Percentiles rank a stretch among this genome's conserved stretches.
These are phyloP conservation scores for Simplicillium sp. DNA, from an alignment of 2,329 filamentous ascomycete genomes.

Conservation along the genomic window DNA sequence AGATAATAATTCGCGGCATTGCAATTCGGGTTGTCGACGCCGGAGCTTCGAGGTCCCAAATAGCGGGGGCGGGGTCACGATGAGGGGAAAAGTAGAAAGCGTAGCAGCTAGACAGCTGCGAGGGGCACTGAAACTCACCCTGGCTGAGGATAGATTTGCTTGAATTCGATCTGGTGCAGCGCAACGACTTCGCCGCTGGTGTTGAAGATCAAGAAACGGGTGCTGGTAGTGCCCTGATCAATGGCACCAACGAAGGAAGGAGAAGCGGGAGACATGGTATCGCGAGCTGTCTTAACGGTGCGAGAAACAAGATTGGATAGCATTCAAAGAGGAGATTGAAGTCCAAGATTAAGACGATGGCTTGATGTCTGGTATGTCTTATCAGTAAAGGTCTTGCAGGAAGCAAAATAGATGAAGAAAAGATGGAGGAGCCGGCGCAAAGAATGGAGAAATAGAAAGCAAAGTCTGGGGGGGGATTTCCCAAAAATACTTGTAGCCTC, in stretches of 20 bases:
- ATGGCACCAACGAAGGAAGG: conserved; percentile 61
- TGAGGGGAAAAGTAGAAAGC: neutral
- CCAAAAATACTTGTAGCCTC: conserved; percentile 5
- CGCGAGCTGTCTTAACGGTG: conserved; percentile 10
- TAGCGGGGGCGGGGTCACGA: neutral
- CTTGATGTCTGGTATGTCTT: conserved; percentile 7
- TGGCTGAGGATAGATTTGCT: conserved; percentile 63
- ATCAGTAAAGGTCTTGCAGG: conserved; percentile 3
- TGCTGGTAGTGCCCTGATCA: conserved; percentile 72
- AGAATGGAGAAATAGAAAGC: conserved; percentile 1
- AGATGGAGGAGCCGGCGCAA: conserved; percentile 2
- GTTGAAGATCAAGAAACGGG: conserved; percentile 72
- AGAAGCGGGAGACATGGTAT: conserved; percentile 21
- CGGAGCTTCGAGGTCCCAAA: neutral
- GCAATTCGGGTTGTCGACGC: too few species aligned
- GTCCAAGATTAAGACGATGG: conserved; percentile 5
- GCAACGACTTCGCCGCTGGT: conserved; percentile 58
- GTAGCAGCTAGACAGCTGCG: neutral
- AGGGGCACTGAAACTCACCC: conserved; percentile 42
- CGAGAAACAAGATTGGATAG: conserved; percentile 13
- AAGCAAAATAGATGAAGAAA: conserved; percentile 4
- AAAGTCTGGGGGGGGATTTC: conserved; percentile 4
- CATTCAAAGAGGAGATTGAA: conserved; percentile 8
- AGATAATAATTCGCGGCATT: neutral
- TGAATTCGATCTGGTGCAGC: conserved; percentile 67